Evolutionary conservation across 192 early-diverging fungal genomes (phyloP), one percentile per base, ranked within the genome.

Genomic region (Gonapodya prolifera): DNA sequence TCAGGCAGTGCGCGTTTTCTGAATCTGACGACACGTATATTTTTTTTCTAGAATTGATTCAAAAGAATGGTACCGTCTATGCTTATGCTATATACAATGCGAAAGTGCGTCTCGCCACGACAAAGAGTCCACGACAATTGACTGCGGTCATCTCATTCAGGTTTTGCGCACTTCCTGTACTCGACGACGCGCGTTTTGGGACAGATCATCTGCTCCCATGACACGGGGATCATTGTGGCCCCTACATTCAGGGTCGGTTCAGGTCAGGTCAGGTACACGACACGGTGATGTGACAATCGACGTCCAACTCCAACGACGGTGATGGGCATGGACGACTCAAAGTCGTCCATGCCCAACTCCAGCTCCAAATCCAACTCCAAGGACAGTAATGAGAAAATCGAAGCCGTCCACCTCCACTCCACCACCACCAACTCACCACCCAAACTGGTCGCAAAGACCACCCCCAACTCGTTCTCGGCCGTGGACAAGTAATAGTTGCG

Each of bases 151-250:
- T 28, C 69, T 80, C 75, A 32, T 82, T 80, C 79, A 61, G 95
- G 92, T 83, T 97, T 99, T 23, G 97, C 97, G 78, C 97, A 99
- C 84, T 99, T 99, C 76, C 97, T 86, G 77, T 88, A 89, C 78
- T 98, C 97, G 32, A 95, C 85, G 0, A 82, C 82, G 80, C 83
- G 28, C 1, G 96, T 97, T 80, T 92, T 93, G 23, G 97, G 92
- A 80, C 96, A 97, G 73, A 97, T 90, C 97, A 99, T 99, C 78
- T 98, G 89, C 82, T 98, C 92, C 97, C 97, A 99, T 45, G 94
- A 95, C 34, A 97, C 89, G 1, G 97, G 97, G 34, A 97, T 86
- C 93, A 98, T 92, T 0, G 94, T 88, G 74, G 87, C 81, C 16
- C 84, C 87, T 69, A 83, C 82, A 69, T 78, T 23, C 18, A 69